Percentiles rank a stretch among this genome's conserved stretches.
phyloP scores from a whole-genome alignment of 345 rosid genomes.

The Gossypium mustelinum region DNA sequence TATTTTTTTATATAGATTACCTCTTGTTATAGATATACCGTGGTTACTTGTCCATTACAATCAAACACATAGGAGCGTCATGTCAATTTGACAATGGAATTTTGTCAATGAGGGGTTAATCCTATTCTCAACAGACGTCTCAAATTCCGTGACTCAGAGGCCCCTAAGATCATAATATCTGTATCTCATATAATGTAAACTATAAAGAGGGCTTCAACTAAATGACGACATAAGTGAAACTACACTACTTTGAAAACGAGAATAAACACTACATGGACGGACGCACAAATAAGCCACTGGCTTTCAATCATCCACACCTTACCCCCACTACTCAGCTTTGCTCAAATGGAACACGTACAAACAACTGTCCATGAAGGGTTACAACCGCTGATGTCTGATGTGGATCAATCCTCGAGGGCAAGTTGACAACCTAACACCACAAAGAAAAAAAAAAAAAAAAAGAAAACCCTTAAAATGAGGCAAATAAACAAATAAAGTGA shows the following conservation, averaged over 20 bases:
- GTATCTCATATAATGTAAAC: background rate
- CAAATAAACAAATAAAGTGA: background rate
- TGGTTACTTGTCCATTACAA: too few species aligned
- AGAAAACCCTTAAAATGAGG: background rate
- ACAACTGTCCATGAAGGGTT: constrained; percentile 66
- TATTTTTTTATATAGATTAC: too few species aligned
- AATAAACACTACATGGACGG: background rate
- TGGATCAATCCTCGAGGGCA: constrained; percentile 62
- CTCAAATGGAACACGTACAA: constrained; percentile 59
- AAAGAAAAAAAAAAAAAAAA: background rate
- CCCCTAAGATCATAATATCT: background rate
- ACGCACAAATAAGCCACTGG: too few species aligned
- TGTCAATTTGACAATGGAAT: too few species aligned
- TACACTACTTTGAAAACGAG: background rate
- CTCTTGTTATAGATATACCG: too few species aligned
- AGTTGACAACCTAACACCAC: constrained; percentile 48
- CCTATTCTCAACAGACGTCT: background rate
- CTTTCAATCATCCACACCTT: background rate
- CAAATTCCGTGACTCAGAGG: background rate
- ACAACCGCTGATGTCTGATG: constrained; percentile 72
- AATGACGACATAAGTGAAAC: background rate
- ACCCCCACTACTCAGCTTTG: background rate
- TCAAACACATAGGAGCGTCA: too few species aligned
- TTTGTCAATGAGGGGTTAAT: background rate
- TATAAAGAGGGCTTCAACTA: background rate